Evolutionary conservation across 352 stramenopile species (phyloP).

Genomic region (Pythium plurisporium): DNA sequence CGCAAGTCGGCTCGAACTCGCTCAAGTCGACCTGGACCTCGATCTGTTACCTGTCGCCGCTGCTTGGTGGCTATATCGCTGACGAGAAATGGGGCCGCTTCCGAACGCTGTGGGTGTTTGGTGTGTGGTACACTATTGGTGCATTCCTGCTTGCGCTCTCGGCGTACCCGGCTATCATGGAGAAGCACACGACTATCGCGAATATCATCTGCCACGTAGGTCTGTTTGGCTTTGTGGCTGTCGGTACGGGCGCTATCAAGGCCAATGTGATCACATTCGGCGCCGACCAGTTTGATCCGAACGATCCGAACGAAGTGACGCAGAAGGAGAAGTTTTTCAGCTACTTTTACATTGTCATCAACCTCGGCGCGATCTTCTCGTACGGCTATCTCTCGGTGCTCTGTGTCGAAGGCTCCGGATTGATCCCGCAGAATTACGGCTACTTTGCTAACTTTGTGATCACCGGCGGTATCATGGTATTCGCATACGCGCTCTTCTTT

Average conservation of each 20-base stretch:
- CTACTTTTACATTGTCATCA: constrained; percentile 92
- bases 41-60: constrained; percentile 80
- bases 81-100: constrained; percentile 86
- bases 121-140: constrained; percentile 70
- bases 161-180: constrained; percentile 56
- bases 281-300: constrained; percentile 84
- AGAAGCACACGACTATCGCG: constrained; percentile 31
- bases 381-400: constrained; percentile 89
- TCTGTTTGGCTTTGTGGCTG: constrained; percentile 66
- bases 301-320: constrained; percentile 70
- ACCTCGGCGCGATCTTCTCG: constrained; percentile 87
- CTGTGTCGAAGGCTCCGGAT: constrained; percentile 75
- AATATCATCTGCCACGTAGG: constrained; percentile 72
- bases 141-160: constrained; percentile 65
- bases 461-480: constrained; percentile 79
- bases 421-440: constrained; percentile 74
- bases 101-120: constrained; percentile 80
- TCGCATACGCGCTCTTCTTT: constrained; percentile 65
- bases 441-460: constrained; percentile 89
- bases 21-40: constrained; percentile 88
- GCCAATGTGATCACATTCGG: constrained; percentile 85
- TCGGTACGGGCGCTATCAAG: constrained; percentile 84
- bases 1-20: constrained; percentile 75
- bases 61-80: constrained; percentile 80
- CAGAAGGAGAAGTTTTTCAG: constrained; percentile 88